Evolutionary conservation across 345 rosid genomes (phyloP), one percentile per base, ranked within the genome.

Genomic region (Hirschfeldia incana): DNA sequence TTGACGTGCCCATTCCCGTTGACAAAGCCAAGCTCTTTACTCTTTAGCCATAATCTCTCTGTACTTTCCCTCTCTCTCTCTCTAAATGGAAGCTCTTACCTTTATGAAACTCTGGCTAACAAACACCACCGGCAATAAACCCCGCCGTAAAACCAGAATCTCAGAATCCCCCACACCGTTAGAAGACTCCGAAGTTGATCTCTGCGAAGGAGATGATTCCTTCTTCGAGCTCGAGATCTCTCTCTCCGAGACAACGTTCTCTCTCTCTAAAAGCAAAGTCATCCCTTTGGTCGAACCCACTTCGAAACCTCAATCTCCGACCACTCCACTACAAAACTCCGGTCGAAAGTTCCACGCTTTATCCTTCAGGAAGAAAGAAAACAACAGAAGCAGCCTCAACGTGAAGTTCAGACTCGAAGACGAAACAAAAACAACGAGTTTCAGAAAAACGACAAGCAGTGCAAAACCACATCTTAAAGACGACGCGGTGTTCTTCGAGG

Each of bases 141-240:
- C 84, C 59, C 74, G 69, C 42, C 80, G 76, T 58, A 80, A 80
- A 73, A 81, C 67, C 82, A 80, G 26, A 80, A 68, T 65, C 83
- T 66, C 17, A 74, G 73, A 58, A 46, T 73, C 68, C 57, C 17
- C 80, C 28, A 72, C 76, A 44, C 5, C 77, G 65, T 16, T 61
- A 16, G 65, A 2, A 60, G 83, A 64, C 64, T 42, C 80, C 3
- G 82, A 84, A 9, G 34, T 58, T 12, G 88, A 88, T 4, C 67
- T 81, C 53, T 86, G 78, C 0, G 94, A 91, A 64, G 98, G 83
- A 58, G 98, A 94, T 2, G 98, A 92, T 70, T 92, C 97, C 0
- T 92, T 91, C 85, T 88, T 92, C 77, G 98, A 94, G 69, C 76
- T 94, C 74, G 91, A 94, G 84, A 88, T 94, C 61, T 76, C 94